Evolutionary conservation across 1,284 basidiomycete genomes (phyloP), one percentile per base, ranked within the genome.

Genomic region (Gymnopus androsaceus): DNA sequence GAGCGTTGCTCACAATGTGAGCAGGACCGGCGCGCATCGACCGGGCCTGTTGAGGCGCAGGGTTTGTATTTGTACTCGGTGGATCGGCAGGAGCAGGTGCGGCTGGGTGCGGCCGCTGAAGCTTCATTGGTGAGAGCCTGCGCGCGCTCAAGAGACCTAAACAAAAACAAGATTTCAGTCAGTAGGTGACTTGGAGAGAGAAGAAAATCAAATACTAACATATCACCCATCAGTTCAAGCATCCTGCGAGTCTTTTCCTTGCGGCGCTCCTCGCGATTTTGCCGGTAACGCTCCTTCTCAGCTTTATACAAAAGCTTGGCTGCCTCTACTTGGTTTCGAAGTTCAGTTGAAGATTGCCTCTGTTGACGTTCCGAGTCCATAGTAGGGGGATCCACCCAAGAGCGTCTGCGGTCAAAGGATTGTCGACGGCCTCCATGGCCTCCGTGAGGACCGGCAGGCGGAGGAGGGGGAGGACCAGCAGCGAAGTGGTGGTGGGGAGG

Each of bases 271-370:
- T 84, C 83, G 37, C 82, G 72, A 54, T 84, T 80, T 60, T 72
- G 71, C 31, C 85, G 78, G 63, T 89, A 89, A 27, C 75, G 74
- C 61, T 87, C 85, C 65, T 90, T 91, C 69, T 85, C 80, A 1
- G 74, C 76, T 67, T 82, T 85, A 67, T 91, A 91, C 15, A 72
- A 69, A 37, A 75, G 73, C 63, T 88, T 91, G 0, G 87, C 85
- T n/a, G 74, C 80, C 63, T 88, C 83, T 4, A 90, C 78, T 34
- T 81, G 75, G n/a, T 79, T 79, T 61, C 78, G 80, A 42, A 83
- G 69, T 19, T 82, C 78, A 58, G 82, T 68, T 27, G 69, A 65
- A 38, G 65, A 69, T 36, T 53, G 50, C 19, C 48, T 45, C 12
- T 36, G 47, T 19, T 30, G 23, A 21, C 28, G 19, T 11, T 38